Evolutionary conservation across 2,329 filamentous ascomycete species (phyloP), one percentile per base, ranked within the genome.

Genomic region (Calonectria pseudoreteaudii): DNA sequence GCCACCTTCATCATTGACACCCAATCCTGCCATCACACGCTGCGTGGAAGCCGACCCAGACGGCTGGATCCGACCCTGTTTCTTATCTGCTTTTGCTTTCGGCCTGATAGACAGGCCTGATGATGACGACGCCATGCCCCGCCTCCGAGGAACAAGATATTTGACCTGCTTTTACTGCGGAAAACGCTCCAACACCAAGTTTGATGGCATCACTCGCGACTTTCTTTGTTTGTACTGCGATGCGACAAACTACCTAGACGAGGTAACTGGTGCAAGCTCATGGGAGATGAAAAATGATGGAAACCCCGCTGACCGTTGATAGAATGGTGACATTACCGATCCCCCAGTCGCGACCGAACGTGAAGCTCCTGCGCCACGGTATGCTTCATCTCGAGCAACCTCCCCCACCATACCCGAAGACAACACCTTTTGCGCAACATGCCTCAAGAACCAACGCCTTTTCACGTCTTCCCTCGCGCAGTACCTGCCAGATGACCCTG

Each of bases 261-360:
- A 96, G 87, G 95, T 97, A 86, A 74, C 34, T 28, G 1, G 9
- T 52, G 14, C 49, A 41, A 26, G 28, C 0, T 0, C 1, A 9
- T 9, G 20, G 41, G 8, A 6, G 3, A 5, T 16, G 16, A 41
- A 20, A 20, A 11, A 20, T 18, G 30, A 14, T 36, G 26, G n/a
- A 4, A 4, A 30, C 44, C 36, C 36, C 38, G 30, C 74, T 80
- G 62, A 80, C 60, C 4, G 1, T 16, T 13, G 73, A 3, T 80
- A 97, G 94, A 91, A 95, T 83, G 96, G 96, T 80, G 92, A 97
- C 66, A 97, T 98, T 77, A 94, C 94, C 70, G 96, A 99, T 84
- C 95, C 96, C 31, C 95, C 95, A 3, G 88, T 92, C 30, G 86
- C 89, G 26, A 90, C 91, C 72, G 72, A 86, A 79, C 76, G 84